Base-by-base conservation (phyloP, 1,284 basidiomycete genomes). In the Rhodotorula glutinis region DNA sequence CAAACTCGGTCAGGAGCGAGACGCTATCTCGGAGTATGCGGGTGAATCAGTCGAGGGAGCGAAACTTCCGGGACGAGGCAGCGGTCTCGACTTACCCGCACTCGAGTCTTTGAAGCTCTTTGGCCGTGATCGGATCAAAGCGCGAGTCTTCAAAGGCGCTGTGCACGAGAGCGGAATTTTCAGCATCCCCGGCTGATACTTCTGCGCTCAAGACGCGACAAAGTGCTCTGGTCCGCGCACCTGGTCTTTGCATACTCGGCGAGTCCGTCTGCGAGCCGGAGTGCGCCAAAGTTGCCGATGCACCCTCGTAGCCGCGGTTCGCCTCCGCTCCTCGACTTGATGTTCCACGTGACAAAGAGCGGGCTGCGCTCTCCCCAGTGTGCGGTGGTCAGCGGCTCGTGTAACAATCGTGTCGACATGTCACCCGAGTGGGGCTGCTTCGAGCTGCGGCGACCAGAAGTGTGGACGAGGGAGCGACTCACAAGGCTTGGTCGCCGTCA, bases 311-410 rank as follows among this genome's bases (percentile, higher is more conserved):
- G 82, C 56, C 86, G 82, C 47, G 86, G 30, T 85, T 79, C 67
- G 33, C 70, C 70, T 43, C 73, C 56, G 9, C 70, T 62, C 83
- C 83, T 69, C 81, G 84, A 60, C 82, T 63, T 61, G 62, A 77
- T 89, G 80, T 92, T 94, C 94, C 95, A 98, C 3, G 95, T 98
- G 44, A 98, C 91, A 79, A 98, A 98, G 64, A 98, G 82, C 11
- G 93, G 92, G 79, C 92, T 94, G 73, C 38, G 56, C 23, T 17
- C 13, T 10, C 4, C 30, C 30, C 9, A 1, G n/a, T 51, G 21
- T 40, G 53, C 52, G 9, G 3, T 1, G 17, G 49, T 47, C 27
- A 44, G 54, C 33, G 33, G 33, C 43, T 57, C 25, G 17, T 33
- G 10, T n/a, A 27, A 11, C 11, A 10, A 27, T 13, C n/a, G 47